Percentiles rank a stretch among this genome's conserved stretches.
phyloP scores from a whole-genome alignment of 2,329 filamentous ascomycete genomes.

The Penicillium sp. region DNA sequence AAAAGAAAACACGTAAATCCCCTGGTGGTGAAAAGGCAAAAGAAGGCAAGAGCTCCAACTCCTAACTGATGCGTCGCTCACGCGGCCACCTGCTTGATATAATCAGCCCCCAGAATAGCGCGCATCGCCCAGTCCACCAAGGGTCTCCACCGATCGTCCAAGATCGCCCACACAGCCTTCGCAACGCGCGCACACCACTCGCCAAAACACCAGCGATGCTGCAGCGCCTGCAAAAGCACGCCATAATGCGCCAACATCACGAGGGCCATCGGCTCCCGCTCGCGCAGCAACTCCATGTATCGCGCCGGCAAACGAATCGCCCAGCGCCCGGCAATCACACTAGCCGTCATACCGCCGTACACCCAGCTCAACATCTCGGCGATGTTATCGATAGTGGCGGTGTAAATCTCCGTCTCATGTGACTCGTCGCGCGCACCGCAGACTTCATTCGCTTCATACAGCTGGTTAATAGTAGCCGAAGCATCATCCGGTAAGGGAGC shows the following conservation, averaged over 20 bases:
- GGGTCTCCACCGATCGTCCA: conserved; percentile 38
- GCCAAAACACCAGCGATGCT: conserved; percentile 68
- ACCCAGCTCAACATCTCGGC: conserved; percentile 31
- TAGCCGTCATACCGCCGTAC: conserved; percentile 54
- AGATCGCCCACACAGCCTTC: conserved; percentile 56
- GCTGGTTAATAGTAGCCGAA: conserved; percentile 19
- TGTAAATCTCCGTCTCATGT: conserved; percentile 31
- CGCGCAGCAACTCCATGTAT: conserved; percentile 42
- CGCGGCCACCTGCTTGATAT: conserved; percentile 15
- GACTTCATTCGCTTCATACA: conserved; percentile 33
- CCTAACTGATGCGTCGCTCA: no score
- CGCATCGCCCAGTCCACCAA: conserved; percentile 36
- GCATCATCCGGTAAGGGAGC: conserved; percentile 27
- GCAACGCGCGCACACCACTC: conserved; percentile 69
- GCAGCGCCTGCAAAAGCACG: conserved; percentile 62
- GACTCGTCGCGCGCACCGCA: conserved; percentile 23
- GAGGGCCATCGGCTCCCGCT: conserved; percentile 47
- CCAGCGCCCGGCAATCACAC: conserved; percentile 49
- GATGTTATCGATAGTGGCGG: conserved; percentile 31
- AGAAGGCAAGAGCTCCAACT: no score
- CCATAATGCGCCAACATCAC: conserved; percentile 66
- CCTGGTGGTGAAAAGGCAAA: no score
- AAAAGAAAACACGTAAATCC: no score
- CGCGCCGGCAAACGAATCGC: conserved; percentile 39
- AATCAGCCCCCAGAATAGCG: conserved; percentile 33